Conservation (phyloP, 768 basidiomycete species). For the Agaricus sinodeliciosus region DNA sequence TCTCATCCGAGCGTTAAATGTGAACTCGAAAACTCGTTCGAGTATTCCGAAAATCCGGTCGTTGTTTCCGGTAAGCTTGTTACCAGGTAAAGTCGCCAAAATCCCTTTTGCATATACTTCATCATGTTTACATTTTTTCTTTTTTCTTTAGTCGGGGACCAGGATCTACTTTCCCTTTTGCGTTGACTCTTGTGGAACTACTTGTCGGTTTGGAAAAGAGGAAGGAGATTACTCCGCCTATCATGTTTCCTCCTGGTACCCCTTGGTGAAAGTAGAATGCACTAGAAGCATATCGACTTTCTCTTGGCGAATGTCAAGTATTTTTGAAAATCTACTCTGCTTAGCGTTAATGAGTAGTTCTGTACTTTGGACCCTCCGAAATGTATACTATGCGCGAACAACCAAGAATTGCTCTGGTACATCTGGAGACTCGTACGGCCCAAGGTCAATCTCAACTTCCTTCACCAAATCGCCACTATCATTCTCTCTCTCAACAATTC, state of each 20-base stretch:
- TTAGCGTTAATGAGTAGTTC: not conserved
- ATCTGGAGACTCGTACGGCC: conserved; percentile 55
- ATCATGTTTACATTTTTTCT: not conserved
- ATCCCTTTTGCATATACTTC: not conserved
- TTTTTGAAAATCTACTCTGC: not conserved
- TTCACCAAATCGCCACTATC: conserved; percentile 33
- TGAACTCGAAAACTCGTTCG: conserved; percentile 52
- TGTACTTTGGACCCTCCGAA: not conserved
- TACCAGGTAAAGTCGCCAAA: conserved; percentile 62
- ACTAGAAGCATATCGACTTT: not conserved
- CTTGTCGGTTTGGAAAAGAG: conserved; percentile 60
- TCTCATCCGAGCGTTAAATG: conserved; percentile 71
- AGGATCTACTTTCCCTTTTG: conserved; percentile 76
- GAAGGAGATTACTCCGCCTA: conserved; percentile 53
- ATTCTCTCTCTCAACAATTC: conserved; percentile 26
- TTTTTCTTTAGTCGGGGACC: conserved; percentile 57
- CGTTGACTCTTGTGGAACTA: conserved; percentile 66
- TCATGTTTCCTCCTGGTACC: conserved; percentile 62
- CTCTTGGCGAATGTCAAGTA: not conserved
- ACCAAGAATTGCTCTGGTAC: conserved; percentile 72
- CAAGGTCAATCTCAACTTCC: conserved; percentile 30
- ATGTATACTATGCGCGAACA: conserved; percentile 36
- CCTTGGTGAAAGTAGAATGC: conserved; percentile 23
- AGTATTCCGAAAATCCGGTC: conserved; percentile 68
- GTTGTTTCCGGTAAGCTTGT: conserved; percentile 68